These are phyloP conservation scores for Trifolium subterraneum DNA, from an alignment of 306 rosid genomes.

Conservation along the genomic window DNA sequence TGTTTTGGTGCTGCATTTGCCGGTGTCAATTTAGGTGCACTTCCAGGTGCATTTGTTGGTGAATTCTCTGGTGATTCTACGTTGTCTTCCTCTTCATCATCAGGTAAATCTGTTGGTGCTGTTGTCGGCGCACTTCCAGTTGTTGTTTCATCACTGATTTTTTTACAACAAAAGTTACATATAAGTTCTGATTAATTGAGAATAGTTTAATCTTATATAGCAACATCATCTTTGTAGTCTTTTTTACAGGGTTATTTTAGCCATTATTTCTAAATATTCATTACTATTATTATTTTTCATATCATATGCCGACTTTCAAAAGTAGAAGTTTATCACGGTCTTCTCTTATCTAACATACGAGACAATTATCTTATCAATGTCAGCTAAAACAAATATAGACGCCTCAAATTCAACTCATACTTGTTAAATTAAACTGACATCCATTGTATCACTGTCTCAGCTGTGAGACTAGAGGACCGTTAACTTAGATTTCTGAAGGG, in stretches of 20 bases:
- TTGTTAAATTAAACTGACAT: too few species aligned
- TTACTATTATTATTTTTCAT: too few species aligned
- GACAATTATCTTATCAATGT: too few species aligned
- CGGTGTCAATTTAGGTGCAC: constrained; percentile 10
- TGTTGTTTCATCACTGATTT: not conserved
- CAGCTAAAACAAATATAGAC: not conserved
- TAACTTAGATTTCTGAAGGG: fast-evolving
- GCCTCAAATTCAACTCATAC: too few species aligned
- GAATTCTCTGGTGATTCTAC: not conserved
- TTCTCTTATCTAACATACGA: not conserved
- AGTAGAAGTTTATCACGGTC: not conserved
- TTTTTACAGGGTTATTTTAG: too few species aligned
- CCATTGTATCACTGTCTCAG: not conserved
- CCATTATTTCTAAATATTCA: too few species aligned
- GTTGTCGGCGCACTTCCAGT: not conserved
- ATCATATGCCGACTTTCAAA: not conserved
- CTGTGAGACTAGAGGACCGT: not conserved
- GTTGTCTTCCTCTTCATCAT: not conserved
- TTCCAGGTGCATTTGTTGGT: not conserved
- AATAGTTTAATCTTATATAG: not conserved
- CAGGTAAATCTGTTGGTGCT: not conserved
- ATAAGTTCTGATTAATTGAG: not conserved
- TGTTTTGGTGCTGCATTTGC: not conserved
- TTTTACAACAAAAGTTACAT: not conserved
- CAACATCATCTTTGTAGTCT: not conserved